These are phyloP conservation scores for Termitomyces heimii DNA, from an alignment of 768 basidiomycete genomes.

Conservation along the genomic window DNA sequence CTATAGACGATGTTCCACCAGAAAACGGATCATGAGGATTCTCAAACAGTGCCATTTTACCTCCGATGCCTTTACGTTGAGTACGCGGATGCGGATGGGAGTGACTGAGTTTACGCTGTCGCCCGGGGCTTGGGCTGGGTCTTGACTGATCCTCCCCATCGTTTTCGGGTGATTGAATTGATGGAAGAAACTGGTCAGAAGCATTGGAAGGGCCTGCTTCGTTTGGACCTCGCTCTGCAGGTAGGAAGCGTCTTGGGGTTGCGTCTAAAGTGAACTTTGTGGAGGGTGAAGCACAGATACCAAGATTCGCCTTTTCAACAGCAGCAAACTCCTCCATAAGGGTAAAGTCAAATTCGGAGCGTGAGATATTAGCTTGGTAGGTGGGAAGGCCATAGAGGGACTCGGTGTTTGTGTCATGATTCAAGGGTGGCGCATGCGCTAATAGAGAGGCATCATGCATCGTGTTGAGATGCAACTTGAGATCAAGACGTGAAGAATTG, in stretches of 20 bases:
- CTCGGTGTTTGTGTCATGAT: slow-evolving; percentile 16
- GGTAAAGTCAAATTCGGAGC: slow-evolving; percentile 64
- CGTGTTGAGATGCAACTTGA: slow-evolving; percentile 33
- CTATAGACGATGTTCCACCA: slow-evolving; percentile 5
- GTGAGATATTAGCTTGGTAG: slow-evolving; percentile 58
- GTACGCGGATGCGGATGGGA: slow-evolving; percentile 65
- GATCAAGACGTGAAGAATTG: slow-evolving; percentile 24
- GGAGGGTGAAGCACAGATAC: slow-evolving; percentile 55
- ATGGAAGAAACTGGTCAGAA: not conserved
- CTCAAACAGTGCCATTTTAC: slow-evolving; percentile 93
- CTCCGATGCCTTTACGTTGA: slow-evolving; percentile 53
- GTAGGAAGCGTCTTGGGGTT: slow-evolving; percentile 2
- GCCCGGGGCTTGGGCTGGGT: slow-evolving; percentile 16
- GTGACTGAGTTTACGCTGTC: slow-evolving; percentile 85
- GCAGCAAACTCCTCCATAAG: slow-evolving; percentile 74
- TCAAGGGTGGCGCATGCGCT: slow-evolving; percentile 15
- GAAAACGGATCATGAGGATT: slow-evolving; percentile 42
- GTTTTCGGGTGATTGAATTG: not conserved
- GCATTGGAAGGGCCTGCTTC: slow-evolving; percentile 11
- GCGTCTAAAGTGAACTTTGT: slow-evolving; percentile 31
- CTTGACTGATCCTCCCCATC: slow-evolving; percentile 6
- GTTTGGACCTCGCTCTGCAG: not conserved
- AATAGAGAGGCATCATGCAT: slow-evolving; percentile 47
- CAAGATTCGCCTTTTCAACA: slow-evolving; percentile 61
- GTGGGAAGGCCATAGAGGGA: slow-evolving; percentile 50